Evolutionary conservation across 805 yeast genomes (phyloP).

Genomic region (Candida peoriensis): DNA sequence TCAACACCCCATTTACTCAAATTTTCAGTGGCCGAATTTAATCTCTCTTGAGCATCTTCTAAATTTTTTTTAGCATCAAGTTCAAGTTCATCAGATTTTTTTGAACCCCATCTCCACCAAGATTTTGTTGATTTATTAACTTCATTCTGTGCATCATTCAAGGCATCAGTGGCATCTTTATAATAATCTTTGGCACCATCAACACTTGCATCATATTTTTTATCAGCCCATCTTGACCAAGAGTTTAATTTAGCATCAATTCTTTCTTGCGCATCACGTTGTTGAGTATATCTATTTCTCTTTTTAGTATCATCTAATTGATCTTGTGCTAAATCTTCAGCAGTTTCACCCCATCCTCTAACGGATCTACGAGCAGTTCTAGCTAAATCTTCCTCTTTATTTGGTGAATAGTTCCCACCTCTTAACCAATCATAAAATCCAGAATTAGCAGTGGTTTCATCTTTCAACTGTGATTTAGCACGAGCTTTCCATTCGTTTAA

Average conservation of each 20-base stretch:
- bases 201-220: conserved; percentile 18
- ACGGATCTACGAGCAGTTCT: conserved; percentile 30
- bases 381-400: conserved; percentile 30
- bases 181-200: conserved; percentile 24
- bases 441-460: conserved; percentile 4
- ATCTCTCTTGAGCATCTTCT: conserved; percentile 22
- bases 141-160: conserved; percentile 31
- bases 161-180: conserved; percentile 27
- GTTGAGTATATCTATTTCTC: conserved; percentile 3
- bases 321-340: conserved; percentile 38
- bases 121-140: conserved; percentile 27
- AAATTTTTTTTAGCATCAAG: conserved; percentile 27
- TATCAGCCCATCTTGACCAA: conserved; percentile 21
- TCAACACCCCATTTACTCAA: conserved; percentile 25
- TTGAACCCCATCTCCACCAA: conserved; percentile 36
- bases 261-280: conserved; percentile 5
- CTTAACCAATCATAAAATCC: conserved; percentile 25
- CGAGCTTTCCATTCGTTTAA: conserved; percentile 15
- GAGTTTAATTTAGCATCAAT: conserved; percentile 10
- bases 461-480: conserved; percentile 12
- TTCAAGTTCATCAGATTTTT: conserved; percentile 31
- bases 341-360: conserved; percentile 44
- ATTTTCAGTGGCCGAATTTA: conserved; percentile 13
- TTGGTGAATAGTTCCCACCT: conserved; percentile 20
- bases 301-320: conserved; percentile 25